These are phyloP conservation scores for Omphalea diandra DNA, from an alignment of 441 rosid species.

Conservation along the genomic window DNA sequence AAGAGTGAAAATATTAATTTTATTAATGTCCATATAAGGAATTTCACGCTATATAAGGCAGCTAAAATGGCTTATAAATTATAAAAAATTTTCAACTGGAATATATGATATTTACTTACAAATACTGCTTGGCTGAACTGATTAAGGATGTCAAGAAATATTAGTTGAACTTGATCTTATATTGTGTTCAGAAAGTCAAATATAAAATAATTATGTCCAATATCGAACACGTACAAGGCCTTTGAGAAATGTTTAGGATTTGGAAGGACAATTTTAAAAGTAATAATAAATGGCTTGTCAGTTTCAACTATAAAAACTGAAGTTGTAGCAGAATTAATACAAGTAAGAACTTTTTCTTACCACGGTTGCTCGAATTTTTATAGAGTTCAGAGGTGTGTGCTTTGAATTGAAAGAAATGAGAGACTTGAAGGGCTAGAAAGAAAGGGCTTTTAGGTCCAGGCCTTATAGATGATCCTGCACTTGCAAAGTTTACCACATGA, in stretches of 20 bases:
- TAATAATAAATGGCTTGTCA: background rate
- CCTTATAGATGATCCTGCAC: conserved; percentile 34
- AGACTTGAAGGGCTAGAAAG: conserved; percentile 37
- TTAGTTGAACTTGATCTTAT: conserved; percentile 25
- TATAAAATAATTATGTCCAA: conserved; percentile 39
- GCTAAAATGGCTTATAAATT: background rate
- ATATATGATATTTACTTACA: conserved; percentile 15
- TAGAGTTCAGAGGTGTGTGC: conserved; percentile 27
- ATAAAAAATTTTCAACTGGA: no score
- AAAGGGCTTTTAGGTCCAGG: conserved; percentile 25
- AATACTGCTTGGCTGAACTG: conserved; percentile 27
- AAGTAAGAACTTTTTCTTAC: background rate
- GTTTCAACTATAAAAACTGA: background rate
- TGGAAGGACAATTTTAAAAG: background rate
- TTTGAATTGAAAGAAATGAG: conserved; percentile 38
- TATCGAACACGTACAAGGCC: conserved; percentile 40
- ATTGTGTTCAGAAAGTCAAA: conserved; percentile 21
- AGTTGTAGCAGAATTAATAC: background rate
- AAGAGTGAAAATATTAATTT: background rate
- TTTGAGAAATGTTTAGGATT: conserved; percentile 1
- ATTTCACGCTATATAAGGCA: background rate
- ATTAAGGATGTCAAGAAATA: conserved; percentile 30
- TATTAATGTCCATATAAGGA: background rate
- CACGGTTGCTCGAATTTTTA: background rate
- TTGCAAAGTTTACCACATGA: conserved; percentile 42